phyloP scores from a whole-genome alignment of 805 yeast genomes.

The Komagataella kurtzmanii region DNA sequence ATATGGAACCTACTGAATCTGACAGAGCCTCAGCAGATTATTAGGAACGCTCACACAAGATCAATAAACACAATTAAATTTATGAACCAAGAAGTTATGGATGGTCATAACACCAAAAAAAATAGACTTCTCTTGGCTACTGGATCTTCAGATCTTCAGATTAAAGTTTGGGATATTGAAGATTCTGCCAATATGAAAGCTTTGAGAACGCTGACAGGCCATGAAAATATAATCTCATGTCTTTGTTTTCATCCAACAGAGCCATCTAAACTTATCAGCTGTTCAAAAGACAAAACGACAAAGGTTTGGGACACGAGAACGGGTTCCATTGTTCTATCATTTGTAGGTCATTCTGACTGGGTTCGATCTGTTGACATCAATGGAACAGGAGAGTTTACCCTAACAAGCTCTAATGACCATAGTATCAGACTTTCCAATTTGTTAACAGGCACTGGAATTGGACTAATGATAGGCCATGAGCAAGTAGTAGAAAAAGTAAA shows the following conservation, averaged over 20 bases:
- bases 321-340: conserved; percentile 55
- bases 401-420: conserved; percentile 74
- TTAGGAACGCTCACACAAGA: conserved; percentile 64
- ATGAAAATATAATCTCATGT: conserved; percentile 73
- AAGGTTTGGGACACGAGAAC: conserved; percentile 53
- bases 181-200: conserved; percentile 17
- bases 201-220: conserved; percentile 61
- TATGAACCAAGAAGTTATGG: conserved; percentile 27
- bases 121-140: conserved; percentile 26
- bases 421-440: conserved; percentile 51
- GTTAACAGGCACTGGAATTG: conserved; percentile 50
- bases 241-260: conserved; percentile 35
- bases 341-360: conserved; percentile 84
- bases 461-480: conserved; percentile 60
- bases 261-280: conserved; percentile 38
- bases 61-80: conserved; percentile 45
- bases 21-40: conserved; percentile 44
- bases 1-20: conserved; percentile 59
- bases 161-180: conserved; percentile 52
- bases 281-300: conserved; percentile 49
- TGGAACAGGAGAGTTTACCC: conserved; percentile 36
- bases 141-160: conserved; percentile 36
- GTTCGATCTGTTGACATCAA: conserved; percentile 49
- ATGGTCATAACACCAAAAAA: conserved; percentile 4
- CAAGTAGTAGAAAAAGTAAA: conserved; percentile 71